A percentile compares a stretch with the other conserved stretches of the same genome.
Conservation (phyloP, 179 eudicot species). For the Beta corolliflora region DNA sequence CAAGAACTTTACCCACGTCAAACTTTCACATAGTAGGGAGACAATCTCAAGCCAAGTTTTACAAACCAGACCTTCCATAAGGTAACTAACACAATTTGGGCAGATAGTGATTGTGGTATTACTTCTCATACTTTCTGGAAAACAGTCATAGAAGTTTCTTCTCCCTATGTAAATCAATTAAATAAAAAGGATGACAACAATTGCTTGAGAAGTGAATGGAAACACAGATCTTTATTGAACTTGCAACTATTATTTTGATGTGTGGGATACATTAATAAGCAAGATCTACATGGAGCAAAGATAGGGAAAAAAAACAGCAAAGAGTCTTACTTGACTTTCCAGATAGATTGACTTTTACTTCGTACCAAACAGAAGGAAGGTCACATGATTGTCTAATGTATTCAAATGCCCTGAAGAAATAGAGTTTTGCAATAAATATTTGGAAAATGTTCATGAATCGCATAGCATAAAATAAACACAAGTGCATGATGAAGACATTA, state of each 20-base stretch:
- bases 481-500: conserved; percentile 29
- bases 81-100: not conserved
- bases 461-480: not conserved
- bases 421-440: conserved; percentile 1
- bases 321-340: conserved; percentile 67
- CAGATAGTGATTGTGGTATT: not conserved
- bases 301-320: not conserved
- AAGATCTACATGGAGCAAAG: not conserved
- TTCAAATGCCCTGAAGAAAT: conserved; percentile 72
- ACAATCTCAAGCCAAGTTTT: not conserved
- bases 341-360: conserved; percentile 68
- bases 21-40: not conserved
- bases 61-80: not conserved
- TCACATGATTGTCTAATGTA: conserved; percentile 63
- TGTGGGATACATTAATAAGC: not conserved
- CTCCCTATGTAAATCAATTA: not conserved
- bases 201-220: not conserved
- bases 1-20: not conserved
- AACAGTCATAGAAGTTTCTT: not conserved
- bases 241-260: not conserved
- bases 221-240: not conserved
- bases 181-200: not conserved
- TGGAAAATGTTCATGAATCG: not conserved
- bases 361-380: conserved; percentile 69
- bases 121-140: not conserved